Base-by-base conservation (phyloP, 345 rosid genomes). In the Theobroma cacao region DNA sequence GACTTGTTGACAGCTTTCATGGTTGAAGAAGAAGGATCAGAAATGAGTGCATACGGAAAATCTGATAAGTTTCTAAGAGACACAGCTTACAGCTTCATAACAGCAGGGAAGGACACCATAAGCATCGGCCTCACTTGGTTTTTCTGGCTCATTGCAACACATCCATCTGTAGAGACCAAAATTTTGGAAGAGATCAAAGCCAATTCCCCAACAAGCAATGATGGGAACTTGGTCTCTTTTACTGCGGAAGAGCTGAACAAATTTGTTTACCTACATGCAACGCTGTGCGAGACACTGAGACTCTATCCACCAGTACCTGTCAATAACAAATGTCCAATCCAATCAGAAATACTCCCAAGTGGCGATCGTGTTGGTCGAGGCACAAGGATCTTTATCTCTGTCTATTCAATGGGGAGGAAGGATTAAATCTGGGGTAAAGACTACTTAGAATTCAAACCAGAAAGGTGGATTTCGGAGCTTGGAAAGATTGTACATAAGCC, bases 51-150 rank as follows among this genome's bases (percentile, higher is more conserved):
- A 47, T 41, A 40, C 12, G 33, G 34, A 28, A 76, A 68, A 58
- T 48, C 78, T 1, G 77, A 80, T 34, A 61, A 64, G 33, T 75
- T 75, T 24, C 50, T 82, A 4, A 80, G 85, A 78, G 85, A 85
- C 75, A 28, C 48, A 12, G 53, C 80, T 17, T 67, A 75, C 0
- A 84, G 40, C 11, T 75, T 86, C 24, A 1, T 86, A 33, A 30
- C 58, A 26, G 91, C 86, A 13, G 91, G 87, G 2, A 82, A 82
- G 41, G 89, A 86, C 76, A 75, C 87, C 0, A 41, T 80, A 66
- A 82, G 71, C 34, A 58, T 85, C 10, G 84, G 78, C 15, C 79
- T 85, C 18, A 38, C 77, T 38, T 88, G 89, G 85, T 78, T 84
- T 50, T 72, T 81, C 22, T 88, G 91, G 89, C 81, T 82, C 1